A percentile compares a stretch with the other conserved stretches of the same genome.
Conservation (phyloP, 2,329 filamentous ascomycete genomes). For the Aspergillus sp. region DNA sequence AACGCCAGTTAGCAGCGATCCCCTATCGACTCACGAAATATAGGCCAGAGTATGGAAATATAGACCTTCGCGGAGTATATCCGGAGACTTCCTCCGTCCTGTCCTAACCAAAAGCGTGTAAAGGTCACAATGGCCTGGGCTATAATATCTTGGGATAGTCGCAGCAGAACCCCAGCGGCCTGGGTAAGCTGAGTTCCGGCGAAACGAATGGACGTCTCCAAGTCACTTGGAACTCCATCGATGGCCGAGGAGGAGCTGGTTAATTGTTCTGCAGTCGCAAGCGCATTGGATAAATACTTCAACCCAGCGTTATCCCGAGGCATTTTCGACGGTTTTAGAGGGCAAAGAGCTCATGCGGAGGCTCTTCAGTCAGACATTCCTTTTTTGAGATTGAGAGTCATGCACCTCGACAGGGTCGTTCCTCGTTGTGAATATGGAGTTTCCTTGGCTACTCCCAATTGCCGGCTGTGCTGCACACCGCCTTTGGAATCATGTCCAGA, state of each 20-base stretch:
- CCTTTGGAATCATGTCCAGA: background rate
- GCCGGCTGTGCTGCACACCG: background rate
- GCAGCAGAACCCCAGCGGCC: slow-evolving; percentile 65
- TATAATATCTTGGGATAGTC: slow-evolving; percentile 80
- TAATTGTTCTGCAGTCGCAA: slow-evolving; percentile 47
- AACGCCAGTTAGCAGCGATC: background rate
- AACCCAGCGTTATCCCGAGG: slow-evolving; percentile 24
- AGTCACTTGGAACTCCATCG: slow-evolving; percentile 42
- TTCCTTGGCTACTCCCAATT: background rate
- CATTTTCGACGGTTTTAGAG: slow-evolving; percentile 11
- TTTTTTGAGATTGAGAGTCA: background rate
- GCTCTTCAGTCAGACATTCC: background rate
- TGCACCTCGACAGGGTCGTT: background rate
- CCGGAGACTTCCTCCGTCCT: slow-evolving; percentile 45
- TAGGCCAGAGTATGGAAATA: background rate
- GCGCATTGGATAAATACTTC: slow-evolving; percentile 45
- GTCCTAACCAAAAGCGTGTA: slow-evolving; percentile 72
- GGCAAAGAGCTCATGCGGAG: background rate
- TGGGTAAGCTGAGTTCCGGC: slow-evolving; percentile 48
- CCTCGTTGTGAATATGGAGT: background rate
- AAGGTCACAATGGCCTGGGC: slow-evolving; percentile 82
- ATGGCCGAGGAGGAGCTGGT: slow-evolving; percentile 45
- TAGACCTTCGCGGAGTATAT: slow-evolving; percentile 45
- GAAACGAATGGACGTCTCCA: slow-evolving; percentile 47
- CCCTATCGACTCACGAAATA: background rate